Conservation (phyloP, 225 moss, liverwort and hornwort genomes). For the Straminergon stramineum region DNA sequence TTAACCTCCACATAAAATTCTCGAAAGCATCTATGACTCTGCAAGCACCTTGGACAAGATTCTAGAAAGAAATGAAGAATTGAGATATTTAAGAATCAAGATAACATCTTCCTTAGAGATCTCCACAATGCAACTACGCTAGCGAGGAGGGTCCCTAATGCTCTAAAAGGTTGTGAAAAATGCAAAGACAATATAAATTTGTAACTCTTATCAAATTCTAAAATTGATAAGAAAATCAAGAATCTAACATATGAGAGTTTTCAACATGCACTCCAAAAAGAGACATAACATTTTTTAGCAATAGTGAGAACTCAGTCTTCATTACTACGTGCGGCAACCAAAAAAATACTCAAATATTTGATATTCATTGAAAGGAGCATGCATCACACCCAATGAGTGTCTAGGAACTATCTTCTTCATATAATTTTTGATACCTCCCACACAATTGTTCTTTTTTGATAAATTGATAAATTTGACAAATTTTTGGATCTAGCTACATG, state of each 20-base stretch:
- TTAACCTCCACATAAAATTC: neutral
- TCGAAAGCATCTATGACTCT: neutral
- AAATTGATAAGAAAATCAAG: neutral
- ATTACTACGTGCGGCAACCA: neutral
- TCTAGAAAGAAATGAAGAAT: too few species aligned
- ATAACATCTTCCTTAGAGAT: neutral
- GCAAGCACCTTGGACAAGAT: neutral
- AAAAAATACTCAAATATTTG: neutral
- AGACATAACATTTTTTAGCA: neutral
- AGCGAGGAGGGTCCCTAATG: too few species aligned
- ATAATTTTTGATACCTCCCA: neutral
- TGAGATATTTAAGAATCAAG: neutral
- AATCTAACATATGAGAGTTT: neutral
- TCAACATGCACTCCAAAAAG: neutral
- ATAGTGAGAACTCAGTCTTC: neutral
- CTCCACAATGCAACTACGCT: neutral
- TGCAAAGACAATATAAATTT: neutral
- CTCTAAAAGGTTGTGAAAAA: neutral
- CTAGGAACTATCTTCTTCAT: neutral
- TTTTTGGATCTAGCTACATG: neutral
- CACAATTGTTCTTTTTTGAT: neutral
- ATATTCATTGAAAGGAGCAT: neutral
- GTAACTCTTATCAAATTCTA: neutral
- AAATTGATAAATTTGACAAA: neutral
- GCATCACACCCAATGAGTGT: neutral